Conservation (phyloP, 768 basidiomycete species). For the Lactarius trivialis region DNA sequence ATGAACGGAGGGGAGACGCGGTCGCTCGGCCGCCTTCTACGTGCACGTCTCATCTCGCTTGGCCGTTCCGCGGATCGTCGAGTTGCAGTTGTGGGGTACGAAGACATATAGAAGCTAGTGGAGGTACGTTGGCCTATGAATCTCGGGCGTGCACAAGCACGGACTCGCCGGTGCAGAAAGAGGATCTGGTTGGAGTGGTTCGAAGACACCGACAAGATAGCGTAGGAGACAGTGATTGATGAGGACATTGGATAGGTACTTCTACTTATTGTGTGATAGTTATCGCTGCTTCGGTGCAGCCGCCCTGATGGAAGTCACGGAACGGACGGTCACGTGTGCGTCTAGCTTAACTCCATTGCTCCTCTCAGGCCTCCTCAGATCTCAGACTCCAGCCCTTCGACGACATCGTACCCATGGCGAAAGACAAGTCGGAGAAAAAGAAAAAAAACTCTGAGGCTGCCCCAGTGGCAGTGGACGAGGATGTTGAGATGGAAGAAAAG, state of each 20-base stretch:
- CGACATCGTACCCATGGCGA: slow-evolving; percentile 39
- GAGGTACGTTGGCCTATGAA: not conserved
- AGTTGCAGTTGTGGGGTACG: not conserved
- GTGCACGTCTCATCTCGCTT: not conserved
- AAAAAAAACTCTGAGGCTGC: slow-evolving; percentile 39
- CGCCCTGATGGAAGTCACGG: no score
- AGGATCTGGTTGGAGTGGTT: no score
- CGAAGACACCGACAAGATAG: not conserved
- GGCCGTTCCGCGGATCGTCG: not conserved
- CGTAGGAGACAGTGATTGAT: no score
- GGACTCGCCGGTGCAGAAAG: not conserved
- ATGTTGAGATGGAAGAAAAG: slow-evolving; percentile 43
- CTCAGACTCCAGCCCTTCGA: no score
- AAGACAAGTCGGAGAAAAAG: slow-evolving; percentile 73
- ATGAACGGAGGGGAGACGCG: not conserved
- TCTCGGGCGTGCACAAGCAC: no score
- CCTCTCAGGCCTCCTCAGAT: no score
- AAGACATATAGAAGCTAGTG: not conserved
- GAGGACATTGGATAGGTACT: no score
- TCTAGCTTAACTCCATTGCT: no score
- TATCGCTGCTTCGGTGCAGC: no score
- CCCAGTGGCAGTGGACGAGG: slow-evolving; percentile 39
- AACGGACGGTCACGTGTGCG: no score
- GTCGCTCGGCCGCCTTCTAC: not conserved
- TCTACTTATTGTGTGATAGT: no score